phyloP scores from a whole-genome alignment of 306 rosid genomes.

The Castanea crenata region DNA sequence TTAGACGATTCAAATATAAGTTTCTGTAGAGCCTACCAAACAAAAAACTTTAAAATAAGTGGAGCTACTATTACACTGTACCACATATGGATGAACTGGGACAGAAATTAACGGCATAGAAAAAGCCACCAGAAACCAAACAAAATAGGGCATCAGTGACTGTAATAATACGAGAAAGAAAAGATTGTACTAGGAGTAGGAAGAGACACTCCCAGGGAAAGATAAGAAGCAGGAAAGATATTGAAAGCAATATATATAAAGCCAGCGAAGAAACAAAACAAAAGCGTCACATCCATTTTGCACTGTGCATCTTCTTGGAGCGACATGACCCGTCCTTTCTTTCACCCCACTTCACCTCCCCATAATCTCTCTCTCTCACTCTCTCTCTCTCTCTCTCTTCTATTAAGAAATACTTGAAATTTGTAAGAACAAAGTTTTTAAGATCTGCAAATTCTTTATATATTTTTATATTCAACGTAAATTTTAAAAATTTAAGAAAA shows the following conservation, averaged over 20 bases:
- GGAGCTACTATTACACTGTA: not conserved
- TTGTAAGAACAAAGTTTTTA: too few relatives aligned
- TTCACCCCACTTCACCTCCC: too few relatives aligned
- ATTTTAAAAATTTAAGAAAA: too few relatives aligned
- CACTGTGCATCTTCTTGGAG: not conserved
- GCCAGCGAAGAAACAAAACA: not conserved
- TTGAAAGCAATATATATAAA: not conserved
- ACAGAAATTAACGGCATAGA: not conserved
- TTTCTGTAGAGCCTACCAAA: too few relatives aligned
- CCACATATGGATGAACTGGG: not conserved
- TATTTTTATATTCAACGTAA: too few relatives aligned
- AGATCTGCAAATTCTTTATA: too few relatives aligned
- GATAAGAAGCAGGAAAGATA: slow-evolving; percentile 14
- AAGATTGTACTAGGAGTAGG: not conserved
- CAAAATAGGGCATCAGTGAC: not conserved
- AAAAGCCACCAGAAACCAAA: not conserved
- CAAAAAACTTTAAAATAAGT: too few relatives aligned
- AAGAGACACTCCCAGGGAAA: not conserved
- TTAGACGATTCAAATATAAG: too few relatives aligned
- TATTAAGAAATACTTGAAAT: not conserved
- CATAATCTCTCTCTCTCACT: too few relatives aligned
- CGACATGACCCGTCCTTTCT: not conserved
- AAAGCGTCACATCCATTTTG: not conserved
- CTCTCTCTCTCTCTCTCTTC: too few relatives aligned
- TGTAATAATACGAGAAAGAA: not conserved